Conservation (phyloP, 805 yeast genomes). For the Isabelozyma heimii region DNA sequence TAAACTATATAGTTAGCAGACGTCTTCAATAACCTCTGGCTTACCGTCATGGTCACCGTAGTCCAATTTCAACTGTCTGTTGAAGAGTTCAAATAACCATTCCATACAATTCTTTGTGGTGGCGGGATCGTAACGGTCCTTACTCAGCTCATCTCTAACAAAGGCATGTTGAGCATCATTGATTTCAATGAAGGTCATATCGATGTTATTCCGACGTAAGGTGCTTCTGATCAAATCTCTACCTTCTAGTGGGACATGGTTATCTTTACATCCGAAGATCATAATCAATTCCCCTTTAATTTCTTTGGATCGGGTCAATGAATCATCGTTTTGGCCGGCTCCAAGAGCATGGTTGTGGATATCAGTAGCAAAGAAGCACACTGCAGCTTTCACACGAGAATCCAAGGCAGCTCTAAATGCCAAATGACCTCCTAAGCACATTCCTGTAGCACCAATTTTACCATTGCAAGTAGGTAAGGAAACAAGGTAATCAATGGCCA, state of each 20-base stretch:
- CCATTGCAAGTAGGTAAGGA: conserved; percentile 65
- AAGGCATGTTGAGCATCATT: conserved; percentile 84
- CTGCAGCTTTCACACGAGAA: conserved; percentile 60
- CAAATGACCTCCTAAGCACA: conserved; percentile 84
- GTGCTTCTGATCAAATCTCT: conserved; percentile 65
- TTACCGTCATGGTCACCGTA: conserved; percentile 62
- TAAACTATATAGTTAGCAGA: conserved; percentile 43
- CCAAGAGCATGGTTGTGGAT: conserved; percentile 70
- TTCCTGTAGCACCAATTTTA: conserved; percentile 76
- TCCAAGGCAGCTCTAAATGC: conserved; percentile 72
- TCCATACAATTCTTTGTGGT: conserved; percentile 65
- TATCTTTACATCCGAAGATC: conserved; percentile 76
- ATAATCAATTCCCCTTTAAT: conserved; percentile 59
- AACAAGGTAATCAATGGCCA: conserved; percentile 61
- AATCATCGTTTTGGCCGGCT: conserved; percentile 60
- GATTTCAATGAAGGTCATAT: conserved; percentile 69
- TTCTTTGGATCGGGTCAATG: conserved; percentile 55
- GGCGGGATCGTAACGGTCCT: conserved; percentile 82
- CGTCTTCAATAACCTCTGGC: conserved; percentile 52
- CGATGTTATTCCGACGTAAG: conserved; percentile 56
- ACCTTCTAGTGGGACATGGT: conserved; percentile 78
- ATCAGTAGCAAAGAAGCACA: conserved; percentile 79
- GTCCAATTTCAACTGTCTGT: conserved; percentile 63
- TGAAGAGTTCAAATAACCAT: conserved; percentile 68
- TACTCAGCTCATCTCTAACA: conserved; percentile 72